A percentile compares a stretch with the other conserved stretches of the same genome.
These are phyloP conservation scores for Diaporthe ilicicola DNA, from an alignment of 2,329 filamentous ascomycete species.

Conservation along the genomic window DNA sequence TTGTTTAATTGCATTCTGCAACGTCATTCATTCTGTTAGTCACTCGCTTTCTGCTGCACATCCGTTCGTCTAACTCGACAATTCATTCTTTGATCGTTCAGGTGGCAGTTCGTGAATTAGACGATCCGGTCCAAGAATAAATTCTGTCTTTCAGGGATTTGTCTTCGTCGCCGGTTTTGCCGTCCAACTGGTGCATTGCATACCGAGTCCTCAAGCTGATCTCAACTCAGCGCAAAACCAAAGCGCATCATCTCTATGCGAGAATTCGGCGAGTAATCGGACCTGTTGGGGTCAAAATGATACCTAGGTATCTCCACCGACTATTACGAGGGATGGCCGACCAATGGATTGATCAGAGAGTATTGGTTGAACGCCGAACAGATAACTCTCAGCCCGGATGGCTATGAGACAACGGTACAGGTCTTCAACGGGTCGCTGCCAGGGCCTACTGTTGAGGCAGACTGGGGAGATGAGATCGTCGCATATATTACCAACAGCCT, in stretches of 20 bases:
- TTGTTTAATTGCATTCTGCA: conserved; percentile 4
- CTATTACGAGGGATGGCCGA: conserved; percentile 49
- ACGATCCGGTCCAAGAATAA: background rate
- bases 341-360: conserved; percentile 60
- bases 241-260: background rate
- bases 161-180: background rate
- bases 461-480: conserved; percentile 67
- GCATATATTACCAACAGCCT: conserved; percentile 68
- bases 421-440: conserved; percentile 67
- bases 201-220: background rate
- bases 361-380: conserved; percentile 55
- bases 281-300: conserved; percentile 38
- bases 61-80: background rate
- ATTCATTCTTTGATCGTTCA: background rate
- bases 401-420: conserved; percentile 49
- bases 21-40: background rate
- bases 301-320: conserved; percentile 57
- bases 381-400: conserved; percentile 54
- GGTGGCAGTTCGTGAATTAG: no score
- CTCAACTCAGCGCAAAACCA: background rate
- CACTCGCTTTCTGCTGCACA: background rate
- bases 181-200: background rate
- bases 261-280: background rate
- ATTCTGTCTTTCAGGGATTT: background rate
- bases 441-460: conserved; percentile 65